These are phyloP conservation scores for Aspergillus avenaceus DNA, from an alignment of 495 filamentous ascomycete species.

Conservation along the genomic window DNA sequence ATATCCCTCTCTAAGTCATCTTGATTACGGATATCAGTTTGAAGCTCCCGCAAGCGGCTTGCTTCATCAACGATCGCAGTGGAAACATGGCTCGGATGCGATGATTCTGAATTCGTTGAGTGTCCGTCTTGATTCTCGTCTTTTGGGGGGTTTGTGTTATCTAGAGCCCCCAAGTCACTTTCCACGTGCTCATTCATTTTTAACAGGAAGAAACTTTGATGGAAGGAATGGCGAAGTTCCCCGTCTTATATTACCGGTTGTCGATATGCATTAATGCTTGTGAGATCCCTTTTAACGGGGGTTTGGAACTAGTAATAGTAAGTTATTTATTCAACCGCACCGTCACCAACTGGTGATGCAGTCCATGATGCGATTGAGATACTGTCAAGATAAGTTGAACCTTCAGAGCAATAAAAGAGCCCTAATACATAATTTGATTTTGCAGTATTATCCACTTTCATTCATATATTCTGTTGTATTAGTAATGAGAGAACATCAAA, in stretches of 20 bases:
- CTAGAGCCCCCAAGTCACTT: too few species aligned
- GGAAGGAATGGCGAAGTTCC: too few species aligned
- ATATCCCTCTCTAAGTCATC: slow-evolving; percentile 81
- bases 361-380: not conserved
- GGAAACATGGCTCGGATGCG: not conserved
- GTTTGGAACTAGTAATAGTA: too few species aligned
- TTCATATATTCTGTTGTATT: not conserved
- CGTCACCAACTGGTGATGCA: not conserved
- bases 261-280: too few species aligned
- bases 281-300: too few species aligned
- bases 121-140: not conserved
- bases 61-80: slow-evolving; percentile 41
- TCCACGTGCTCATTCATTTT: too few species aligned
- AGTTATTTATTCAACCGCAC: not conserved
- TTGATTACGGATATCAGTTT: slow-evolving; percentile 74
- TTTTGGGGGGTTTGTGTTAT: too few species aligned
- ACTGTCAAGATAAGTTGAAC: not conserved
- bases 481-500: not conserved
- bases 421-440: not conserved
- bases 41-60: slow-evolving; percentile 59
- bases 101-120: not conserved
- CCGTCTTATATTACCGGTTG: too few species aligned
- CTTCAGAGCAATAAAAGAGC: not conserved
- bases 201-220: too few species aligned
- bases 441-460: not conserved